A percentile compares a stretch with the other conserved stretches of the same genome.
These are phyloP conservation scores for Cryptococcus sp. DNA, from an alignment of 1,284 basidiomycete genomes.

Conservation along the genomic window DNA sequence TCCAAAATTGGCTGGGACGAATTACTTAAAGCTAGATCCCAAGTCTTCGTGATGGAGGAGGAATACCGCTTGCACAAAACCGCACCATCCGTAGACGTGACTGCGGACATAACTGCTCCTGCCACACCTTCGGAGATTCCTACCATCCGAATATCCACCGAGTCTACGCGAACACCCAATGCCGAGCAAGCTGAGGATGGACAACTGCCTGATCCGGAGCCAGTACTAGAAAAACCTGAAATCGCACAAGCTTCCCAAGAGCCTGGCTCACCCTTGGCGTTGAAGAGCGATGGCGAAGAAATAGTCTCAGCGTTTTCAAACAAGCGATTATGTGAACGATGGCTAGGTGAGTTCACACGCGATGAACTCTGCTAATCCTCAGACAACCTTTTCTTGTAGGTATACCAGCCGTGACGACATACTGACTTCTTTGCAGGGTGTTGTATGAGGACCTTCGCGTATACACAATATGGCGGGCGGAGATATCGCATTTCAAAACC, in stretches of 20 bases:
- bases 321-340: conserved; percentile 94
- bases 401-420: background rate
- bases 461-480: conserved; percentile 98
- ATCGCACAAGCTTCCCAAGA: conserved; percentile 45
- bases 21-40: conserved; percentile 86
- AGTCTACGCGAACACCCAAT: conserved; percentile 60
- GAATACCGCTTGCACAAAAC: conserved; percentile 75
- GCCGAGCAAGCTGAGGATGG: conserved; percentile 49
- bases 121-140: conserved; percentile 61
- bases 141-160: conserved; percentile 84
- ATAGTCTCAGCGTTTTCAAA: conserved; percentile 87
- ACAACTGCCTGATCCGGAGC: conserved; percentile 35
- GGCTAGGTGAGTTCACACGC: conserved; percentile 63
- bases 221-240: conserved; percentile 52
- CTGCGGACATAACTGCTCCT: conserved; percentile 56
- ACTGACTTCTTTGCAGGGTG: conserved; percentile 55
- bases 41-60: conserved; percentile 99
- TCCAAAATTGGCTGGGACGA: conserved; percentile 98
- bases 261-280: conserved; percentile 44
- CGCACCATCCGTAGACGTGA: conserved; percentile 57
- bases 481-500: conserved; percentile 97
- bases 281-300: conserved; percentile 44
- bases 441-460: conserved; percentile 80
- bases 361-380: conserved; percentile 3
- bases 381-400: conserved; percentile 87